Evolutionary conservation across 164 flowering plant species (phyloP).

Genomic region (Umbilicus rupestris): DNA sequence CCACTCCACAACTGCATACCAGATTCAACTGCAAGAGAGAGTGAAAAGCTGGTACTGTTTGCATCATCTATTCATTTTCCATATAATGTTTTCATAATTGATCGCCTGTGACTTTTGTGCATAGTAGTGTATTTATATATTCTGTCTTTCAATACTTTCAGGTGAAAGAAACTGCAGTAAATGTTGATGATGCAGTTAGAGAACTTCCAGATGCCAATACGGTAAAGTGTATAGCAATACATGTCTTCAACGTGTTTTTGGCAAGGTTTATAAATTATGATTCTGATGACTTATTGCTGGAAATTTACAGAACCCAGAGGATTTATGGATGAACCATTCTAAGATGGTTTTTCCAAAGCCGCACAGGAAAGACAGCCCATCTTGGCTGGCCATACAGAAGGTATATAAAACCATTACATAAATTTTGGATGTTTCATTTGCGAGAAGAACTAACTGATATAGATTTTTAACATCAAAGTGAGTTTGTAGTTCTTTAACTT

Average conservation of each 20-base stretch:
- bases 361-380: conserved; percentile 61
- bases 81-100: background rate
- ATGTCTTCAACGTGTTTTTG: background rate
- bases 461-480: background rate
- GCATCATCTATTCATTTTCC: conserved; percentile 3
- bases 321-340: conserved; percentile 83
- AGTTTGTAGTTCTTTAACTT: background rate
- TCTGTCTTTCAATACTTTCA: conserved; percentile 18
- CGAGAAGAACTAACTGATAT: background rate
- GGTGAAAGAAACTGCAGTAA: conserved; percentile 87
- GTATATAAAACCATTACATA: conserved; percentile 31
- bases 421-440: conserved; percentile 1
- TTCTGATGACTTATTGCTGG: background rate
- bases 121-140: background rate
- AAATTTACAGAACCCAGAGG: conserved; percentile 78
- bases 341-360: conserved; percentile 82
- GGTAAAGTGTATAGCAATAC: conserved; percentile 33
- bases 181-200: conserved; percentile 84
- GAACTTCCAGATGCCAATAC: conserved; percentile 97
- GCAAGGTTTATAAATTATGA: background rate
- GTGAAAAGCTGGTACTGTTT: conserved; percentile 48
- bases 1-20: conserved; percentile 81
- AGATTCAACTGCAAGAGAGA: conserved; percentile 51
- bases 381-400: conserved; percentile 89
- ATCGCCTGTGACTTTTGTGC: background rate